A percentile compares a stretch with the other conserved stretches of the same genome.
phyloP scores from a whole-genome alignment of 441 rosid species.

The Rhodomyrtus psidioides region DNA sequence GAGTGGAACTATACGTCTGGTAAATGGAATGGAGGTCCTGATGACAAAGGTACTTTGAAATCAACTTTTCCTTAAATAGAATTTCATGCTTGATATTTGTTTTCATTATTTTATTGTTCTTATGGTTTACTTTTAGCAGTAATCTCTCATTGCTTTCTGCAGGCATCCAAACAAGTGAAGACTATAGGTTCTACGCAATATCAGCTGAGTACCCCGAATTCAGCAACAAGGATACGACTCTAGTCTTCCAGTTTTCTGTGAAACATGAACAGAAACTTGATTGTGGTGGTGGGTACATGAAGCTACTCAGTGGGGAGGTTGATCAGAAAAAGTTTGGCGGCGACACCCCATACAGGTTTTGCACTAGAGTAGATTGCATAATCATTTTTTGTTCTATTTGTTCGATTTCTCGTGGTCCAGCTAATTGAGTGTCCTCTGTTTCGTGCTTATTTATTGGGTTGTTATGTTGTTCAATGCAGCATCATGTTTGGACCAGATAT shows the following conservation, averaged over 20 bases:
- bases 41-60: conserved; percentile 55
- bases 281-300: conserved; percentile 99
- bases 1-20: conserved; percentile 89
- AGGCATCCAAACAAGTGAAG: conserved; percentile 95
- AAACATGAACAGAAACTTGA: conserved; percentile 98
- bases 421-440: neutral
- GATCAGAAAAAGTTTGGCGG: conserved; percentile 94
- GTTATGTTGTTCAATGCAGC: conserved; percentile 29
- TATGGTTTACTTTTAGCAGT: neutral
- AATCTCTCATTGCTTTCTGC: neutral
- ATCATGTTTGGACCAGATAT: conserved; percentile 99
- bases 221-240: conserved; percentile 82
- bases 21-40: conserved; percentile 76
- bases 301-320: conserved; percentile 66
- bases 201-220: conserved; percentile 89
- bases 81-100: neutral
- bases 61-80: neutral
- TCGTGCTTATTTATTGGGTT: neutral
- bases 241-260: conserved; percentile 84
- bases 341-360: conserved; percentile 81
- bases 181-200: conserved; percentile 83
- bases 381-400: neutral
- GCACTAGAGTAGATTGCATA: neutral
- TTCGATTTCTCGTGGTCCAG: neutral
- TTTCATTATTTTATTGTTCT: neutral